Base-by-base conservation (phyloP, 108 stramenopile genomes). In the Aurantiochytrium sp. region DNA sequence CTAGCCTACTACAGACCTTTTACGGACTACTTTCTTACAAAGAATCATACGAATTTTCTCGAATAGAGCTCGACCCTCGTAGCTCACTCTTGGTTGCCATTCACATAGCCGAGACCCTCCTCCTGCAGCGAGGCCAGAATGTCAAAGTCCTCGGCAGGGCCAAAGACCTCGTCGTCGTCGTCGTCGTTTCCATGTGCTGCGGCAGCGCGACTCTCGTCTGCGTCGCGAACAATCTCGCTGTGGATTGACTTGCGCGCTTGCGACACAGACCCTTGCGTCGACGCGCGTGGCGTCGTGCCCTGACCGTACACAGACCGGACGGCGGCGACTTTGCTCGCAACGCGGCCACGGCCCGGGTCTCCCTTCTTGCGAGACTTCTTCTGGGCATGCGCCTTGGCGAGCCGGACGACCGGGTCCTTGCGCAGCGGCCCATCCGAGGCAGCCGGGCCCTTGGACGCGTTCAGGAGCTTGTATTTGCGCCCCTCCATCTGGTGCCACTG, bases 401-500 rank as follows among this genome's bases (percentile, higher is more conserved):
- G 59, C 8, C 59, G 59, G 10, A 65, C 32, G 12, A 65, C 34
- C 0, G 59, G 59, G 24, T 65, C 59, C 19, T 65, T 65, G 6
- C 34, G 59, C 27, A 65, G 8, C 1, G 59, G 10, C 8, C 59
- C n/a, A n/a, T n/a, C n/a, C n/a, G n/a, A n/a, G n/a, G n/a, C n/a
- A n/a, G n/a, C n/a, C n/a, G n/a, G n/a, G n/a, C n/a, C n/a, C n/a
- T n/a, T n/a, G n/a, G n/a, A n/a, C n/a, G n/a, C n/a, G n/a, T n/a
- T n/a, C n/a, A n/a, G n/a, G 32, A 2, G 6, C 45, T 41, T 81
- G 73, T 81, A 81, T 24, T 81, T 81, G n/a, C 73, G 73, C 12
- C 73, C 73, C 45, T 81, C 73, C 73, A 81, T 81, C 32, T 81
- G 73, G 30, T 81, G 73, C 73, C 73, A 81, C 12, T 81, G 73